Percentiles rank a stretch among this genome's conserved stretches.
These are phyloP conservation scores for Thermothelomyces thermophilus DNA, from an alignment of 2,329 filamentous ascomycete genomes.

Conservation along the genomic window DNA sequence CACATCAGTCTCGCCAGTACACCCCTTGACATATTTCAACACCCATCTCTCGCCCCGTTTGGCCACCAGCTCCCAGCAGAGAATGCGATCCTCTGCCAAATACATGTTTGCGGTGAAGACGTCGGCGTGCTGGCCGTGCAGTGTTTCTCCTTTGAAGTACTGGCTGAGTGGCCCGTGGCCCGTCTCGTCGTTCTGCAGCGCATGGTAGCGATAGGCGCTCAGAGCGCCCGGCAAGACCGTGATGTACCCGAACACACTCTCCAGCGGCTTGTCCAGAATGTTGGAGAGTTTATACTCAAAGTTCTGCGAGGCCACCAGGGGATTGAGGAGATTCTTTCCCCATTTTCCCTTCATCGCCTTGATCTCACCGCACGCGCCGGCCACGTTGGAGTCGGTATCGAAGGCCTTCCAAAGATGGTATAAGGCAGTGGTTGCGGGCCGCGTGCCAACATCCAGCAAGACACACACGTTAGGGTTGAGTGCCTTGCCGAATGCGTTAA, in stretches of 20 bases:
- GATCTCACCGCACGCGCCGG: slow-evolving; percentile 94
- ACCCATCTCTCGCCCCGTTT: slow-evolving; percentile 95
- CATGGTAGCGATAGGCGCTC: slow-evolving; percentile 92
- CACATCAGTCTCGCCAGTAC: slow-evolving; percentile 95
- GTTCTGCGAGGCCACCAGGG: slow-evolving; percentile 92
- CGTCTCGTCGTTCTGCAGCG: slow-evolving; percentile 91
- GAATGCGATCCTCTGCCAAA: slow-evolving; percentile 79
- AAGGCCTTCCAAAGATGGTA: slow-evolving; percentile 99
- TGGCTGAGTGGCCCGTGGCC: slow-evolving; percentile 93
- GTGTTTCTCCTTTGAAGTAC: slow-evolving; percentile 98
- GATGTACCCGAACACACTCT: slow-evolving; percentile 97
- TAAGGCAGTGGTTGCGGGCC: slow-evolving; percentile 80
- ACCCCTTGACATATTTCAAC: slow-evolving; percentile 93
- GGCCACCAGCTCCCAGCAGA: slow-evolving; percentile 92
- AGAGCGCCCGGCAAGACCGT: slow-evolving; percentile 92
- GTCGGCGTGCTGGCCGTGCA: slow-evolving; percentile 92
- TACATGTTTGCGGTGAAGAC: slow-evolving; percentile 98
- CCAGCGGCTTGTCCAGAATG: slow-evolving; percentile 93
- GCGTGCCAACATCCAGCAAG: slow-evolving; percentile 90
- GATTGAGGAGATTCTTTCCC: slow-evolving; percentile 80
- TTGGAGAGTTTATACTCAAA: slow-evolving; percentile 99
- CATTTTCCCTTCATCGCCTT: slow-evolving; percentile 90
- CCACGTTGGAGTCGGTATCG: slow-evolving; percentile 94
- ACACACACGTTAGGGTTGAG: slow-evolving; percentile 96
- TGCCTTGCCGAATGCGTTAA: slow-evolving; percentile 91